phyloP scores from a whole-genome alignment of 805 yeast genomes.

The Jamesozyma spencerorum region DNA sequence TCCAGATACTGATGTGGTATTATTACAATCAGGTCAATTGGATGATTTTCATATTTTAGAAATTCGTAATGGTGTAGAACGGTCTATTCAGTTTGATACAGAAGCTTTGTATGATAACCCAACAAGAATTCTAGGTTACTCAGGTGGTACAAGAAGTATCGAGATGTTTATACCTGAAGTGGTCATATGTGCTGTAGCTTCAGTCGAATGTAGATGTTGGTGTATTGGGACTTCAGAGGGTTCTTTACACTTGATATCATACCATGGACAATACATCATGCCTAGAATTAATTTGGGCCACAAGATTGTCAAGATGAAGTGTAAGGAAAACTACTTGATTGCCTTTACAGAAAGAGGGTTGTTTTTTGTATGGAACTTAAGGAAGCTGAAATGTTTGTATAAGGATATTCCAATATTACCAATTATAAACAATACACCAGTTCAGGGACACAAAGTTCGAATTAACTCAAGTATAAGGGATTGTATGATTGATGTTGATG shows the following conservation, averaged over 20 bases:
- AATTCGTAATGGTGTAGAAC: conserved; percentile 30
- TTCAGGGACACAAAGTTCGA: conserved; percentile 22
- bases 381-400: conserved; percentile 10
- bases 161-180: conserved; percentile 36
- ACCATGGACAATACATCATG: conserved; percentile 28
- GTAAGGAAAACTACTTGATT: conserved; percentile 37
- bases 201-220: conserved; percentile 38
- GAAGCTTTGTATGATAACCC: conserved; percentile 31
- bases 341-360: conserved; percentile 53
- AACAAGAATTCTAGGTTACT: conserved; percentile 32
- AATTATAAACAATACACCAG: conserved; percentile 18
- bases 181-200: conserved; percentile 35
- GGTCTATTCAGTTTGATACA: conserved; percentile 29
- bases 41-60: conserved; percentile 25
- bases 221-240: conserved; percentile 37
- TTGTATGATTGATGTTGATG: conserved; percentile 2
- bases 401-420: conserved; percentile 25
- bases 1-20: conserved; percentile 25
- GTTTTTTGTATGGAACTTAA: conserved; percentile 32
- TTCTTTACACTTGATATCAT: conserved; percentile 28
- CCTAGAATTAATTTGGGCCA: conserved; percentile 39
- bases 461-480: conserved; percentile 17
- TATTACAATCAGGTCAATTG: conserved; percentile 27
- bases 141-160: conserved; percentile 30
- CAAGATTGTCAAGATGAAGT: conserved; percentile 38